Evolutionary conservation across 106 monocot species (phyloP).

Genomic region (Dendrobium officinale): DNA sequence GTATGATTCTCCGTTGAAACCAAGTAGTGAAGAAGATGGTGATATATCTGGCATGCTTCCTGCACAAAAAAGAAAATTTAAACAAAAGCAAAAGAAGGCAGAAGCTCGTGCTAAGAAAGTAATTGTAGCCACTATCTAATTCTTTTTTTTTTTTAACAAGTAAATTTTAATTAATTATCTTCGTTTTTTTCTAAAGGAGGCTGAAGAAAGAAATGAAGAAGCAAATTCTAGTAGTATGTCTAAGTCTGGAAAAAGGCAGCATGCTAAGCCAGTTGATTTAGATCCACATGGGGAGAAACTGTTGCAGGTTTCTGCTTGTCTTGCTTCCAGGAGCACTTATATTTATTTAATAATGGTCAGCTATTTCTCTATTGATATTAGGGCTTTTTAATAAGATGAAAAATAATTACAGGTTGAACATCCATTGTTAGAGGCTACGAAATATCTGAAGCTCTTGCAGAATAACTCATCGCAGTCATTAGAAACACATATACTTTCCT

Average conservation of each 20-base stretch:
- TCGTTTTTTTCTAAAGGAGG: conserved; percentile 46
- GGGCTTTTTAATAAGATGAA: neutral
- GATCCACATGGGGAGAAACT: conserved; percentile 95
- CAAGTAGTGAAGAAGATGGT: conserved; percentile 52
- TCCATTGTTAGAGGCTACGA: conserved; percentile 80
- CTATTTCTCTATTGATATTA: neutral
- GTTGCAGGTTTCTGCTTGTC: conserved; percentile 58
- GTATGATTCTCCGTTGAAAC: conserved; percentile 78
- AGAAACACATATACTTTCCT: conserved; percentile 91
- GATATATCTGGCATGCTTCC: conserved; percentile 68
- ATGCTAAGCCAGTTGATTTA: conserved; percentile 65
- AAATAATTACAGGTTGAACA: conserved; percentile 65
- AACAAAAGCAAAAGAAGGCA: conserved; percentile 92
- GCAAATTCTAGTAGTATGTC: conserved; percentile 38
- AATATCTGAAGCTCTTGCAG: conserved; percentile 87
- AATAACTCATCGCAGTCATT: conserved; percentile 72
- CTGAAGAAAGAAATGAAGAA: conserved; percentile 78
- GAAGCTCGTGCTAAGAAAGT: conserved; percentile 96
- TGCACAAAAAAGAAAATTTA: conserved; percentile 84
- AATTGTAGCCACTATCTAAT: conserved; percentile 2
- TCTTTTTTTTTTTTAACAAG: conserved; percentile 2
- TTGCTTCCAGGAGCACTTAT: neutral
- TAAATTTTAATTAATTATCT: neutral
- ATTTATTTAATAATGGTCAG: neutral
- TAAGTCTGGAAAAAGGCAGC: conserved; percentile 70